Conservation (phyloP, 2,329 filamentous ascomycete species). For the Pseudonectria foliicola region DNA sequence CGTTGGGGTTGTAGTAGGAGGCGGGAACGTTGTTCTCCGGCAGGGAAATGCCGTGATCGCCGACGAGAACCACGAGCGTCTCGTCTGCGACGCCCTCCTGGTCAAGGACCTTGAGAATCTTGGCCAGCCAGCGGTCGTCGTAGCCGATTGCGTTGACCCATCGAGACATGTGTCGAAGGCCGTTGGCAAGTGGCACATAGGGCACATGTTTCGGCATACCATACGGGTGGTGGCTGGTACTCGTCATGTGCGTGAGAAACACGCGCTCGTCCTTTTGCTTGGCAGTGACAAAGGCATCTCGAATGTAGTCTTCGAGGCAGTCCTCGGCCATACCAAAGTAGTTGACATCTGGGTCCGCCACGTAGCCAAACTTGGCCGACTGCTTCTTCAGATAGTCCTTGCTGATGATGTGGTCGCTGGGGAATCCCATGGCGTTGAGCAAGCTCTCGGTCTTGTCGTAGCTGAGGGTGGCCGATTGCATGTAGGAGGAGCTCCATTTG, state of each 20-base stretch:
- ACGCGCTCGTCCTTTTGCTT: slow-evolving; percentile 24
- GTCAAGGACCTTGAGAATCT: slow-evolving; percentile 23
- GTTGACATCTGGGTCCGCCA: slow-evolving; percentile 25
- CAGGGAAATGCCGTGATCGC: slow-evolving; percentile 28
- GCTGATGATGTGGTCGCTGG: slow-evolving; percentile 16
- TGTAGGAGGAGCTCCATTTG: slow-evolving; percentile 26
- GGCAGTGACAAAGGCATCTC: slow-evolving; percentile 25
- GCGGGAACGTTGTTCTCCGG: slow-evolving; percentile 24
- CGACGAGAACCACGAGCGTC: slow-evolving; percentile 26
- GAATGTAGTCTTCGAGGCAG: slow-evolving; percentile 25
- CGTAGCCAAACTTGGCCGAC: slow-evolving; percentile 22
- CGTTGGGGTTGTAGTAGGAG: slow-evolving; percentile 26
- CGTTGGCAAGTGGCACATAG: slow-evolving; percentile 20
- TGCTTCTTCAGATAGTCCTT: slow-evolving; percentile 24
- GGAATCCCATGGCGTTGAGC: slow-evolving; percentile 26
- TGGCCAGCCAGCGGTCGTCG: slow-evolving; percentile 26
- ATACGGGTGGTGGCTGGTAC: slow-evolving; percentile 29
- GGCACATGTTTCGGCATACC: slow-evolving; percentile 21
- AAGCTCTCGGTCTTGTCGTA: slow-evolving; percentile 29
- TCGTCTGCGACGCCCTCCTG: slow-evolving; percentile 26
- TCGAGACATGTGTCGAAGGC: slow-evolving; percentile 23
- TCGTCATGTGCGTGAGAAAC: slow-evolving; percentile 29
- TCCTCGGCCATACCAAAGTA: slow-evolving; percentile 29
- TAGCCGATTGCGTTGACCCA: slow-evolving; percentile 27
- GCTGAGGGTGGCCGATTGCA: slow-evolving; percentile 26